Evolutionary conservation across 495 filamentous ascomycete species (phyloP).

Genomic region (Thermothielavioides terrestris): DNA sequence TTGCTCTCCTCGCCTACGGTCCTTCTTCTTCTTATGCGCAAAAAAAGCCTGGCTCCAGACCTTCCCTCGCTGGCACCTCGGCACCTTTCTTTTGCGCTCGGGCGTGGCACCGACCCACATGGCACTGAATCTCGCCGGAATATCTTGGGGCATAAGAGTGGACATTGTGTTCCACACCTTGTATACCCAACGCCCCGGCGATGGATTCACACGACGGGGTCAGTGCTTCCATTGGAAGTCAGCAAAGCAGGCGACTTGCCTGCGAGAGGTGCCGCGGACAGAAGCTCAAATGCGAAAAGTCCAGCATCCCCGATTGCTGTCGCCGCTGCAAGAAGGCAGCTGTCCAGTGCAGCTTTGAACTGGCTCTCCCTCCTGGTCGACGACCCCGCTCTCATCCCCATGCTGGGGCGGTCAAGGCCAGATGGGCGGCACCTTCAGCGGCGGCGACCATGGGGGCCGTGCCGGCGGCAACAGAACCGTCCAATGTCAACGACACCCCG

Average conservation of each 20-base stretch:
- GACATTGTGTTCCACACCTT: neutral
- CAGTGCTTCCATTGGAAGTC: neutral
- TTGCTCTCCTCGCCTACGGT: too few species aligned
- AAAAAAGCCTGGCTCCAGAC: too few species aligned
- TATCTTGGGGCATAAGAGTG: too few species aligned
- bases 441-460: neutral
- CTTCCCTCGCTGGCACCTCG: too few species aligned
- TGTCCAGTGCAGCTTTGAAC: neutral
- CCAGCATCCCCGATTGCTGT: neutral
- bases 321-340: neutral
- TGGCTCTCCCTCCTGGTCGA: neutral
- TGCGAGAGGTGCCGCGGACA: neutral
- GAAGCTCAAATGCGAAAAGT: neutral
- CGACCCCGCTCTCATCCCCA: neutral
- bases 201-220: neutral
- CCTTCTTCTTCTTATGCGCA: too few species aligned
- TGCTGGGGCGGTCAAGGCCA: too few species aligned
- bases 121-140: too few species aligned
- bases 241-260: neutral
- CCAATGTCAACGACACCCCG: neutral
- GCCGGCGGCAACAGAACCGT: neutral
- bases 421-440: too few species aligned
- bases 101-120: too few species aligned
- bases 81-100: too few species aligned
- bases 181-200: neutral